Conservation (phyloP, 1,284 basidiomycete genomes). For the Leccinum subrobustum region DNA sequence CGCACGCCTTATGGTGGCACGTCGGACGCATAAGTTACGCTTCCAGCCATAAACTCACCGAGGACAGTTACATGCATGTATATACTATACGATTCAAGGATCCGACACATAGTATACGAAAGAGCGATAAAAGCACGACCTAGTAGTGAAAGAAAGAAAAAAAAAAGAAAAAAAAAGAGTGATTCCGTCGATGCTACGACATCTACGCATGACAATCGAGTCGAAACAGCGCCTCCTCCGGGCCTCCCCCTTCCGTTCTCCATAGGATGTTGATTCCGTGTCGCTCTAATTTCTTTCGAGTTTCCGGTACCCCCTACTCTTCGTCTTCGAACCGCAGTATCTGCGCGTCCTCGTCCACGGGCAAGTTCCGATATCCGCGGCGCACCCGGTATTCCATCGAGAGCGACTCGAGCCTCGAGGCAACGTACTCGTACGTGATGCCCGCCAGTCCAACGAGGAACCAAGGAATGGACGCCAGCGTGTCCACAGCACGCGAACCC, state of each 20-base stretch:
- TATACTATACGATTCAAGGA: background rate
- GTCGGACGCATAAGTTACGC: too few species aligned
- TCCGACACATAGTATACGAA: background rate
- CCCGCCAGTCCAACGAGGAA: conserved; percentile 78
- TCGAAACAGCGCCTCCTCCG: background rate
- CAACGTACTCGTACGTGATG: conserved; percentile 68
- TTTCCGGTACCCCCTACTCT: conserved; percentile 38
- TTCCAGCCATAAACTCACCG: background rate
- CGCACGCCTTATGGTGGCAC: too few species aligned
- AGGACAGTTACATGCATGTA: background rate
- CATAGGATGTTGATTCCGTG: background rate
- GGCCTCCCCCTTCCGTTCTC: background rate
- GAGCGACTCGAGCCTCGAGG: conserved; percentile 45
- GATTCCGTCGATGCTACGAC: background rate
- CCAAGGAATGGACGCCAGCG: conserved; percentile 83
- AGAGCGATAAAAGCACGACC: background rate
- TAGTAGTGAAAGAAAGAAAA: background rate
- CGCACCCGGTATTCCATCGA: conserved; percentile 46
- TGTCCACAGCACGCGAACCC: conserved; percentile 44
- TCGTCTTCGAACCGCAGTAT: conserved; percentile 80
- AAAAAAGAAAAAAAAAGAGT: background rate
- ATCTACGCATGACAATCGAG: background rate
- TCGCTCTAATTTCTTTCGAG: background rate
- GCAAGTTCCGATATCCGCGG: conserved; percentile 77
- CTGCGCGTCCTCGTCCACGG: conserved; percentile 88